These are phyloP conservation scores for Kregervanrija fluxuum DNA, from an alignment of 805 yeast genomes.

Conservation along the genomic window DNA sequence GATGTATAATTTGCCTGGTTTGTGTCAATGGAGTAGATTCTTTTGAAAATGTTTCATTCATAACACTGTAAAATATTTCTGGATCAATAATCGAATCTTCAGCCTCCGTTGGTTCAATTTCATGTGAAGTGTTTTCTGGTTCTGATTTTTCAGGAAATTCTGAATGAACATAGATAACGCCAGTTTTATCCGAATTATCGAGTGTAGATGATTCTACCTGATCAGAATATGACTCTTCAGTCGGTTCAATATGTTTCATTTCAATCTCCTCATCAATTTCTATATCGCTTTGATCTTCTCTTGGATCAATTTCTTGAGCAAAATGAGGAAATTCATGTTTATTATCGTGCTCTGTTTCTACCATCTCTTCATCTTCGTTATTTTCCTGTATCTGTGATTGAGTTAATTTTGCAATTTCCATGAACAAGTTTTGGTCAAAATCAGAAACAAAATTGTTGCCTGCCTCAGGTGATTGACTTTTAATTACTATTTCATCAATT, in stretches of 20 bases:
- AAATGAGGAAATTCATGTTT: too few species aligned
- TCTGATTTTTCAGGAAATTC: background rate
- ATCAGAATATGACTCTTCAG: too few species aligned
- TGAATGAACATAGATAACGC: background rate
- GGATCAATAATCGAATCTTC: constrained; percentile 5
- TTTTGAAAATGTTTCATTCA: constrained; percentile 1
- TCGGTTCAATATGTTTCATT: background rate
- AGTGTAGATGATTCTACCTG: too few species aligned
- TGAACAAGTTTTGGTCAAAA: too few species aligned
- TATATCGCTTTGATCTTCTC: background rate
- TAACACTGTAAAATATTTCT: constrained; percentile 7
- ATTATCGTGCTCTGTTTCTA: too few species aligned
- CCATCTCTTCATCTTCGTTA: too few species aligned
- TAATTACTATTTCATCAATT: too few species aligned
- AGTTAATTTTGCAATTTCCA: too few species aligned
- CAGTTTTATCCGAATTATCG: constrained; percentile 1
- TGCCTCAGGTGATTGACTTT: too few species aligned
- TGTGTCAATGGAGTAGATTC: background rate
- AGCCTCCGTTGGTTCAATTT: background rate
- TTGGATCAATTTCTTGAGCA: too few species aligned
- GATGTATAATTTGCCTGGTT: background rate
- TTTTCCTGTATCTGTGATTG: too few species aligned
- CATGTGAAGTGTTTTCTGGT: background rate
- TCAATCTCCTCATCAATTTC: background rate
- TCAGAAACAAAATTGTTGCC: too few species aligned